Base-by-base conservation (phyloP, 305 asterid species). In the Fraxinus albicans region DNA sequence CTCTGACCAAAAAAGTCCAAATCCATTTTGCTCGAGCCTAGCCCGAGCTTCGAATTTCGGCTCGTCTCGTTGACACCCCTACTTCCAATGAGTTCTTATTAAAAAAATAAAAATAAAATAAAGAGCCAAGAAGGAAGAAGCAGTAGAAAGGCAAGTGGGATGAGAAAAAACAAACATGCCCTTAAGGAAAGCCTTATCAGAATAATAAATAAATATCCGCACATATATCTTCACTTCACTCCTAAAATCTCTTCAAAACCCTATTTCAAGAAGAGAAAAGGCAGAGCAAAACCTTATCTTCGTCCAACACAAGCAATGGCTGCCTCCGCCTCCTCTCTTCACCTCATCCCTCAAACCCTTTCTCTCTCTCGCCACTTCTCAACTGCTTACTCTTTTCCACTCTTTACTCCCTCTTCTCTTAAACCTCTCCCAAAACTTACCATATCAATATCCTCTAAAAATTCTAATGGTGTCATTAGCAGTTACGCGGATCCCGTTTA, bases 381-480 rank as follows among this genome's bases (percentile, higher is more conserved):
- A 53, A 50, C 76, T 34, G 79, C 79, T 79, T 29, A 83, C 78
- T 70, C 81, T 34, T 69, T 87, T 42, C 81, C 86, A 7, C 82
- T 80, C 65, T 75, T 84, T 60, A 8, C 83, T 23, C 88, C 81
- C 3, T 35, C 70, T 75, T 87, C 84, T 25, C 79, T 85, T 34
- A 89, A 87, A 19, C 86, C 89, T 55, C 77, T 85, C 27, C 86
- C 89, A 2, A 87, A 84, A 1, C 85, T 77, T 60, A 77, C 3
- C 19, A n/a, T 85, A 2, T 81, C 88, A 1, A 80, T 85, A 8
- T 73, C 33, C 42, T 80, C 85, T 31, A 70, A 31, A 70, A 31
- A 5, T 70, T 29, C 1, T 31, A 31, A 13, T 69, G 40, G 40
- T 12, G 4, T 69, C 74, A 9, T 17, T 65, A 73, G 58, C 25